Evolutionary conservation across 108 stramenopile genomes (phyloP).

Genomic region (Craspedostauros australis): DNA sequence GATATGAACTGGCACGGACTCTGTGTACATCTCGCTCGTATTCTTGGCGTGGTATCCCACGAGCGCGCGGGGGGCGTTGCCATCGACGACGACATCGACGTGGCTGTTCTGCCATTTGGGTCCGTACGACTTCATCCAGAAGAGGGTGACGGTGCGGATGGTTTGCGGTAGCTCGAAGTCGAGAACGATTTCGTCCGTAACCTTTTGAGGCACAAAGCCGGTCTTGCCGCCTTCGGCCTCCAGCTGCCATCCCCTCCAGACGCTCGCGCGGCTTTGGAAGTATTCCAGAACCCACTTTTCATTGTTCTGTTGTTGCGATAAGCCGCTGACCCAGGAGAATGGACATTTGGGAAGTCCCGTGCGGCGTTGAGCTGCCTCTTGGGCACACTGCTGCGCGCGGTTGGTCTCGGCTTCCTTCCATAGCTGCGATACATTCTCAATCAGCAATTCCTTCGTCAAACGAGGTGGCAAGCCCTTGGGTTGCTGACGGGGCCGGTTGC

Average conservation of each 20-base stretch:
- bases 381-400: neutral
- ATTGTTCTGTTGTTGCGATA: conserved; percentile 49
- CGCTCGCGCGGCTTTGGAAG: conserved; percentile 27
- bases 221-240: conserved; percentile 49
- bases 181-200: conserved; percentile 18
- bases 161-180: conserved; percentile 36
- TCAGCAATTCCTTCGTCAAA: conserved; percentile 43
- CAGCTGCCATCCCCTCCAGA: conserved; percentile 53
- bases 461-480: conserved; percentile 58
- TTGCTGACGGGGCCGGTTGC: conserved; percentile 42
- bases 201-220: conserved; percentile 46
- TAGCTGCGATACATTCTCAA: conserved; percentile 51
- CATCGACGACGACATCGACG: conserved; percentile 6
- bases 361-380: neutral
- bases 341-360: conserved; percentile 30
- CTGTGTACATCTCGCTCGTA: conserved; percentile 73
- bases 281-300: conserved; percentile 39
- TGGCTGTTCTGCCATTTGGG: conserved; percentile 58
- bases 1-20: conserved; percentile 30
- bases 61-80: neutral
- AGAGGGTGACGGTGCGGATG: conserved; percentile 48
- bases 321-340: conserved; percentile 58
- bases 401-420: conserved; percentile 29
- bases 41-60: conserved; percentile 58
- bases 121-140: conserved; percentile 80